These are phyloP conservation scores for Aspergillus heteromorphus DNA, from an alignment of 495 filamentous ascomycete genomes.

Conservation along the genomic window DNA sequence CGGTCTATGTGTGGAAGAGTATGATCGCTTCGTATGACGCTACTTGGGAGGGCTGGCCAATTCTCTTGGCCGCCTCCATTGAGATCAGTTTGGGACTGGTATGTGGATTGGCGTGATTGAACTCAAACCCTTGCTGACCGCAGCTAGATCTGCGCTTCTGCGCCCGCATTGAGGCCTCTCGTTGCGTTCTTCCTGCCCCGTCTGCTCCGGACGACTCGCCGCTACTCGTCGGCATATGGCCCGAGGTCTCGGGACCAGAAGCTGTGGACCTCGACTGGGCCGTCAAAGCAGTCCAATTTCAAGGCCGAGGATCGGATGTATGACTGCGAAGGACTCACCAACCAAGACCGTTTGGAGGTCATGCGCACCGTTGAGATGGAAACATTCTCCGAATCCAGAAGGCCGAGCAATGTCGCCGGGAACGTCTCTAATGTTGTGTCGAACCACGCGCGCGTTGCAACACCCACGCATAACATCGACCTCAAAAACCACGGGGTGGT, in stretches of 20 bases:
- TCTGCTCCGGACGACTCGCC: slow-evolving; percentile 27
- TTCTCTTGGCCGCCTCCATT: slow-evolving; percentile 47
- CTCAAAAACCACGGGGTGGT: slow-evolving; percentile 13
- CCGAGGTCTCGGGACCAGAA: slow-evolving; percentile 20
- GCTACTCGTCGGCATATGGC: slow-evolving; percentile 17
- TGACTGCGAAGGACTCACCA: not conserved
- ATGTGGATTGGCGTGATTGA: slow-evolving; percentile 17
- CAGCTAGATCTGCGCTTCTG: slow-evolving; percentile 49
- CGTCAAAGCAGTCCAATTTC: slow-evolving; percentile 7
- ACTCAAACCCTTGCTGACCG: not conserved
- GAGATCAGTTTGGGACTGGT: slow-evolving; percentile 59
- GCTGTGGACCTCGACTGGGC: slow-evolving; percentile 20
- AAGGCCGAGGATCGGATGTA: slow-evolving; percentile 6
- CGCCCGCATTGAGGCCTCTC: slow-evolving; percentile 51
- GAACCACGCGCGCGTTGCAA: slow-evolving; percentile 13
- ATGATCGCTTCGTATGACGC: slow-evolving; percentile 45
- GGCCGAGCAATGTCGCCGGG: slow-evolving; percentile 9
- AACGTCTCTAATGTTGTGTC: slow-evolving; percentile 11
- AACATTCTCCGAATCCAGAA: slow-evolving; percentile 23
- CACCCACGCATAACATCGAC: slow-evolving; percentile 14
- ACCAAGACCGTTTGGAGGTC: slow-evolving; percentile 13
- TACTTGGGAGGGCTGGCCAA: slow-evolving; percentile 50
- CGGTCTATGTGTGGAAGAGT: slow-evolving; percentile 46
- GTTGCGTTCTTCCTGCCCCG: slow-evolving; percentile 39
- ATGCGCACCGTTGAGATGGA: slow-evolving; percentile 33